Evolutionary conservation across 441 rosid species (phyloP).

Genomic region (Rhodomyrtus psidioides): DNA sequence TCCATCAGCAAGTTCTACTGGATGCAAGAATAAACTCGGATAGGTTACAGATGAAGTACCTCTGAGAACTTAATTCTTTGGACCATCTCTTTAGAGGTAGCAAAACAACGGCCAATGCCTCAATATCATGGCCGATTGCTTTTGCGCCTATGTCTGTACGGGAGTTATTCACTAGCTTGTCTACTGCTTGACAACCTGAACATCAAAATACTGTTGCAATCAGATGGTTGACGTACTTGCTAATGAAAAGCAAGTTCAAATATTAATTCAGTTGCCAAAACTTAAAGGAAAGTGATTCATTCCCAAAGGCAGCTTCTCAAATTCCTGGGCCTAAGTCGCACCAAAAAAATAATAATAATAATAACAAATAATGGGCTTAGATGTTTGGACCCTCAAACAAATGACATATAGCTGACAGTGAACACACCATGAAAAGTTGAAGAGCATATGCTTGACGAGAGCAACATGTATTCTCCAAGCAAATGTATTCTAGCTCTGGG

Average conservation of each 20-base stretch:
- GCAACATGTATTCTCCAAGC: no score
- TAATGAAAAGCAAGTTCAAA: no score
- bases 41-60: constrained; percentile 29
- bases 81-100: constrained; percentile 73
- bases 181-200: constrained; percentile 59
- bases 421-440: no score
- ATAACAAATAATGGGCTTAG: neutral
- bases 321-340: no score
- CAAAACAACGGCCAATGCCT: constrained; percentile 50
- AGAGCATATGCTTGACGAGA: no score
- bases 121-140: constrained; percentile 64
- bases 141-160: constrained; percentile 90
- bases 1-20: no score
- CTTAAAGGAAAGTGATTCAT: no score
- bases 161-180: constrained; percentile 73
- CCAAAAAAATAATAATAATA: neutral
- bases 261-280: no score
- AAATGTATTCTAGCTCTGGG: no score
- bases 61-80: constrained; percentile 43
- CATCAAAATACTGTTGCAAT: constrained; percentile 1
- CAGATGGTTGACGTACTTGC: neutral
- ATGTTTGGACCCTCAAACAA: neutral
- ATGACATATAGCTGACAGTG: neutral
- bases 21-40: no score
- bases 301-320: no score